phyloP scores from a whole-genome alignment of 306 rosid species.

The Malus sieversii region DNA sequence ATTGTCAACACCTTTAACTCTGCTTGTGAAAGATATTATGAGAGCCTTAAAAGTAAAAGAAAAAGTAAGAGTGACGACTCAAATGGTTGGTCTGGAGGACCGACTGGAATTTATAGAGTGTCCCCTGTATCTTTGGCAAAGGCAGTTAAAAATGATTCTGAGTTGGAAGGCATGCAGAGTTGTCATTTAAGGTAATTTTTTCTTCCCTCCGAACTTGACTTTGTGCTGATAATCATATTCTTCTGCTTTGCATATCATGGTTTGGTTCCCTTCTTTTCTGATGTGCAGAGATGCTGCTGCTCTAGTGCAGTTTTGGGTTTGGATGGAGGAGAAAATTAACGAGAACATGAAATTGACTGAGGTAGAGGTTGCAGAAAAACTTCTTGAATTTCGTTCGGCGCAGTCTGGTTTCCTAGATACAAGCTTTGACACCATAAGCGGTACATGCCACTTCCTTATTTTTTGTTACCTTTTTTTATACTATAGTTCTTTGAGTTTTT shows the following conservation, averaged over 20 bases:
- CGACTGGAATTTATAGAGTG: slow-evolving; percentile 39
- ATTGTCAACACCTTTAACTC: slow-evolving; percentile 63
- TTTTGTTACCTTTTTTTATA: background rate
- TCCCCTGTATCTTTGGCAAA: slow-evolving; percentile 75
- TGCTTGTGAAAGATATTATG: slow-evolving; percentile 53
- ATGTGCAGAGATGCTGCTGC: slow-evolving; percentile 89
- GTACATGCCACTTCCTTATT: slow-evolving; percentile 13
- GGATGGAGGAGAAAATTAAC: slow-evolving; percentile 74
- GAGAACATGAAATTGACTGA: slow-evolving; percentile 53
- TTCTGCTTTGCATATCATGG: slow-evolving; percentile 12
- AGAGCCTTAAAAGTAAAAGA: slow-evolving; percentile 33
- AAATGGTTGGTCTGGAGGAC: slow-evolving; percentile 34
- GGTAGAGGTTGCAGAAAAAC: slow-evolving; percentile 77
- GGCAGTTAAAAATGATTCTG: slow-evolving; percentile 77
- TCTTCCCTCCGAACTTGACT: slow-evolving; percentile 3
- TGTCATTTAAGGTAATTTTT: slow-evolving; percentile 68
- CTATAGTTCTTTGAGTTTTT: background rate
- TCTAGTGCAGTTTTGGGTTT: slow-evolving; percentile 84
- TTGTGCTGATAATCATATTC: background rate
- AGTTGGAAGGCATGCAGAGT: slow-evolving; percentile 78
- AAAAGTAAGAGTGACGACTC: slow-evolving; percentile 36
- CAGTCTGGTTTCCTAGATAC: slow-evolving; percentile 88
- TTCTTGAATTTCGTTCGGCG: slow-evolving; percentile 78
- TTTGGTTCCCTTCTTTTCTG: slow-evolving; percentile 7
- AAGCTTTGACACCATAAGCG: slow-evolving; percentile 95